phyloP scores from a whole-genome alignment of 805 yeast genomes.

The Lachancea lanzarotensis region DNA sequence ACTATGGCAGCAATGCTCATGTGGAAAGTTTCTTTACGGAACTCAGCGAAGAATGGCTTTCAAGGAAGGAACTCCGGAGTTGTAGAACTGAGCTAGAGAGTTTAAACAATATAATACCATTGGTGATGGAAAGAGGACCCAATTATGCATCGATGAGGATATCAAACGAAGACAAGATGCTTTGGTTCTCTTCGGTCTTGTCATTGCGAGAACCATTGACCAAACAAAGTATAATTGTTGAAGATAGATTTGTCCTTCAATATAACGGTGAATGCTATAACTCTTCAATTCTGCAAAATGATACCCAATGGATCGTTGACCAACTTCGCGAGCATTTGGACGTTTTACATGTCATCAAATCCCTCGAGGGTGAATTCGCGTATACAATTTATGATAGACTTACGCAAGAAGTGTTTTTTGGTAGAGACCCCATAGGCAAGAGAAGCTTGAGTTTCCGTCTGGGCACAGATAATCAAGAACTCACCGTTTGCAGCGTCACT shows the following conservation, averaged over 20 bases:
- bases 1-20: constrained; percentile 5
- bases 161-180: constrained; percentile 11
- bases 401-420: constrained; percentile 52
- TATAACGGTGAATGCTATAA: constrained; percentile 91
- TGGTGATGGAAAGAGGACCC: constrained; percentile 57
- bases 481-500: constrained; percentile 43
- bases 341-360: constrained; percentile 31
- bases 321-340: constrained; percentile 33
- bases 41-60: constrained; percentile 13
- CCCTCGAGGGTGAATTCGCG: constrained; percentile 80
- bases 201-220: constrained; percentile 76
- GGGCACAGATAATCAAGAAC: constrained; percentile 14
- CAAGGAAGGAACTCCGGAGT: neutral
- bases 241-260: constrained; percentile 46
- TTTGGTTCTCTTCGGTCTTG: constrained; percentile 63
- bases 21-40: constrained; percentile 14
- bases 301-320: constrained; percentile 49
- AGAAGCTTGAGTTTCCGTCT: constrained; percentile 56
- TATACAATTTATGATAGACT: constrained; percentile 42
- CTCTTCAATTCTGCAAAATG: constrained; percentile 50
- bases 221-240: constrained; percentile 52
- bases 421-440: constrained; percentile 77
- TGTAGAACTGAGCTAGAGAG: constrained; percentile 4
- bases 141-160: constrained; percentile 39
- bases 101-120: constrained; percentile 37